Evolutionary conservation across 345 rosid species (phyloP), one percentile per base, ranked within the genome.

Genomic region (Sonneratia alba): DNA sequence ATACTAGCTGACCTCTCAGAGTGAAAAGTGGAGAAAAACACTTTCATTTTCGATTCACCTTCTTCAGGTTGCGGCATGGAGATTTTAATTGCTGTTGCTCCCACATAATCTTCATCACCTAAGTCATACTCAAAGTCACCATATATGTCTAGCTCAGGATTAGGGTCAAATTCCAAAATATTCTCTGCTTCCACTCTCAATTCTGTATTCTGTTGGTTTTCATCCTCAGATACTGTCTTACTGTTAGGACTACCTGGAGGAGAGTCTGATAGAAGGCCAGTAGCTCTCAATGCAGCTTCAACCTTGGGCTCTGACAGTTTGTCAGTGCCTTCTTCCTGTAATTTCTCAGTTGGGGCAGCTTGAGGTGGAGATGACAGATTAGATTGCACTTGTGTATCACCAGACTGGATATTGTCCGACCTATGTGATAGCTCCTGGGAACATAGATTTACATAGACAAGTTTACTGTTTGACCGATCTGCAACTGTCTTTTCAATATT

Each of bases 231-330:
- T 69, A 74, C 84, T 5, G 69, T 66, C 72, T 80, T 65, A 38
- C 63, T 78, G 68, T 59, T 51, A 47, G 97, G 99, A 84, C 96
- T 92, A 80, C 76, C 82, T 57, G 93, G 92, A 79, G 97, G 97
- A 81, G 98, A 92, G 82, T 95, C 98, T 63, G 89, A 86, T 68
- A 90, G 79, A 78, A 95, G 99, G 76, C 99, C 99, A 16, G 97
- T 93, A 73, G 83, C 80, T 86, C 85, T 87, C 76, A 95, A 78
- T 22, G 98, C 98, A 76, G 84, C 87, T 70, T 72, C 80, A 64
- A 88, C 70, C 22, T 77, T 77, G 43, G 86, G 83, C 74, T 89
- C 87, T 43, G 82, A 76, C 73, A 73, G 73, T 64, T 80, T 79
- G 27, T 75, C 81, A 45, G 36, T 72, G 56, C 69, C 77, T 43